phyloP scores from a whole-genome alignment of 2,329 filamentous ascomycete genomes.

The Taxawa tesnikishii region DNA sequence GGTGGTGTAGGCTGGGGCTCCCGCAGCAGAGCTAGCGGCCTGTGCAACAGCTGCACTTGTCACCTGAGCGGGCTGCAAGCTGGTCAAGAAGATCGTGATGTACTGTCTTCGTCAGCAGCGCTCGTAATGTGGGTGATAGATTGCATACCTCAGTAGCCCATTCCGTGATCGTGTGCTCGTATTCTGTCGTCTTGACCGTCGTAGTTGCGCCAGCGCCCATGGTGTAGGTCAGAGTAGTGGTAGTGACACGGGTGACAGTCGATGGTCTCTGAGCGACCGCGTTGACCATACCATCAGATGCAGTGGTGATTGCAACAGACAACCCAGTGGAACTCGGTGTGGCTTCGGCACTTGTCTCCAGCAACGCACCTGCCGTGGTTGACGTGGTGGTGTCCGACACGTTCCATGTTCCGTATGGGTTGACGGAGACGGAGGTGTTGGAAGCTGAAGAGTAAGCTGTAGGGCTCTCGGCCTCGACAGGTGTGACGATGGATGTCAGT shows the following conservation, averaged over 20 bases:
- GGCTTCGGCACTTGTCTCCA: too few relatives aligned
- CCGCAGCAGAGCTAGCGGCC: neutral
- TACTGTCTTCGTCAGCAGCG: too few relatives aligned
- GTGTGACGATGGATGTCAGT: too few relatives aligned
- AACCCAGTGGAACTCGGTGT: neutral
- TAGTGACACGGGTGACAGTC: conserved; percentile 1
- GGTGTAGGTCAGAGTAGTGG: conserved; percentile 7
- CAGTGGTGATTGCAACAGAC: neutral
- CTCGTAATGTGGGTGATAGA: too few relatives aligned
- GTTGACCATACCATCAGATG: neutral
- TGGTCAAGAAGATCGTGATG: neutral
- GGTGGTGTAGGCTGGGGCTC: neutral
- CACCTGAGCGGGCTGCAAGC: neutral
- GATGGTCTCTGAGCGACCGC: neutral
- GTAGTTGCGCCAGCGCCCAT: conserved; percentile 5
- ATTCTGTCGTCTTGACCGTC: conserved; percentile 2
- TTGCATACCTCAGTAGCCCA: too few relatives aligned
- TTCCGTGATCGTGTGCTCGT: neutral
- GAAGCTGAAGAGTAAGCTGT: too few relatives aligned
- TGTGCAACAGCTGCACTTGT: neutral
- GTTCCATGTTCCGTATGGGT: too few relatives aligned
- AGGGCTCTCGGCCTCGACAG: too few relatives aligned
- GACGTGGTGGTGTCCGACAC: too few relatives aligned
- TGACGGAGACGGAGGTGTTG: too few relatives aligned
- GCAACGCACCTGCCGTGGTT: too few relatives aligned